Evolutionary conservation across 1,139 yeast genomes (phyloP).

Genomic region (Sugiyamaella grinbergsii): DNA sequence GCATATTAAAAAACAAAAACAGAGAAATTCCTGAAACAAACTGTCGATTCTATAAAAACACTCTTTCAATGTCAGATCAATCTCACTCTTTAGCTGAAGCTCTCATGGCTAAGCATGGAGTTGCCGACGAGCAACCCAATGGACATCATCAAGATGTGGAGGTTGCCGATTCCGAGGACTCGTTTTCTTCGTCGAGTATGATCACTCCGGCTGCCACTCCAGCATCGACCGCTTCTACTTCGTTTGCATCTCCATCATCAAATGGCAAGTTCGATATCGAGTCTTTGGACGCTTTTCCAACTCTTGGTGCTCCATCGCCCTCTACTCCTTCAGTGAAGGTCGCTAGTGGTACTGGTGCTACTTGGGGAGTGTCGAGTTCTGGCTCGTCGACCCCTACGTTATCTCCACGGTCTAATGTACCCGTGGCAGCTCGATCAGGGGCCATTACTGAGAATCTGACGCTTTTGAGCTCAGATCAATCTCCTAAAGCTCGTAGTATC

Average conservation of each 20-base stretch:
- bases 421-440: constrained; percentile 35
- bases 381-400: constrained; percentile 16
- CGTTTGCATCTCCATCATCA: constrained; percentile 1
- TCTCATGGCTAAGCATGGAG: constrained; percentile 37
- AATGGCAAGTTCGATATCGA: constrained; percentile 31
- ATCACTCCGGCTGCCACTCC: neutral
- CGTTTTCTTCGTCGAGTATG: neutral
- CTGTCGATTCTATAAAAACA: no score
- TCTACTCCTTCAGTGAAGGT: constrained; percentile 22
- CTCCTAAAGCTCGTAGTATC: constrained; percentile 29
- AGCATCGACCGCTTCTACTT: constrained; percentile 8
- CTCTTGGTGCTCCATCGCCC: constrained; percentile 55
- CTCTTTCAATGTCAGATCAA: constrained; percentile 9
- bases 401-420: constrained; percentile 26
- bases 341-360: neutral
- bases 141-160: constrained; percentile 13
- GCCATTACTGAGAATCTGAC: constrained; percentile 35
- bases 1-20: neutral
- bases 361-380: constrained; percentile 44
- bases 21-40: no score
- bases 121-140: constrained; percentile 19
- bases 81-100: constrained; percentile 34
- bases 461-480: constrained; percentile 32
- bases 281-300: constrained; percentile 61
- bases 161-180: constrained; percentile 10